Evolutionary conservation across 225 moss, liverwort and hornwort species (phyloP).

Genomic region (Bryum argenteum): DNA sequence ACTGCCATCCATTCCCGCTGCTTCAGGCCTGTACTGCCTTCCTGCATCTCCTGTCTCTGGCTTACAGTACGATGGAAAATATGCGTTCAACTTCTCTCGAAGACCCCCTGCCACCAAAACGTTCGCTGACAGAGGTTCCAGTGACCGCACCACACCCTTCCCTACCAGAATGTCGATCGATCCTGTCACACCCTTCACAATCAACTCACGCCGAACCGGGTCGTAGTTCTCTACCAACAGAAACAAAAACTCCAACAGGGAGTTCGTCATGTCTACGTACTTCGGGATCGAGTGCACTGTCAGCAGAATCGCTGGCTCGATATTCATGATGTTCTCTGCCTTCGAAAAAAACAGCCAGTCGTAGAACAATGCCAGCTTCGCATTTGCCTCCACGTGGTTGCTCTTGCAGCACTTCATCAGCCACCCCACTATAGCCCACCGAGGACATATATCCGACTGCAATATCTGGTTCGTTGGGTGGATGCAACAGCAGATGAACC

Average conservation of each 20-base stretch:
- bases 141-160: constrained; percentile 94
- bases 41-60: constrained; percentile 62
- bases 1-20: constrained; percentile 54
- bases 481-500: constrained; percentile 92
- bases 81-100: constrained; percentile 75
- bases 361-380: constrained; percentile 93
- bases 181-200: constrained; percentile 89
- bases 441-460: constrained; percentile 95
- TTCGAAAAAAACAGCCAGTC: constrained; percentile 97
- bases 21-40: constrained; percentile 65
- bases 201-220: constrained; percentile 76
- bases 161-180: constrained; percentile 92
- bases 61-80: constrained; percentile 85
- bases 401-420: constrained; percentile 96
- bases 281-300: constrained; percentile 99
- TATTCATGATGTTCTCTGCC: constrained; percentile 97
- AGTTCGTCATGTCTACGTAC: constrained; percentile 95
- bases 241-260: constrained; percentile 92
- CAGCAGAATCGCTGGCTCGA: constrained; percentile 93
- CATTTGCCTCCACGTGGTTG: constrained; percentile 97
- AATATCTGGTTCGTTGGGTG: constrained; percentile 98
- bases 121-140: constrained; percentile 79
- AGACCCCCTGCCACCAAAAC: constrained; percentile 64
- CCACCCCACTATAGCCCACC: constrained; percentile 99
- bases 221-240: constrained; percentile 95